Evolutionary conservation across 1,284 basidiomycete species (phyloP).

Genomic region (Moesziomyces antarcticus): DNA sequence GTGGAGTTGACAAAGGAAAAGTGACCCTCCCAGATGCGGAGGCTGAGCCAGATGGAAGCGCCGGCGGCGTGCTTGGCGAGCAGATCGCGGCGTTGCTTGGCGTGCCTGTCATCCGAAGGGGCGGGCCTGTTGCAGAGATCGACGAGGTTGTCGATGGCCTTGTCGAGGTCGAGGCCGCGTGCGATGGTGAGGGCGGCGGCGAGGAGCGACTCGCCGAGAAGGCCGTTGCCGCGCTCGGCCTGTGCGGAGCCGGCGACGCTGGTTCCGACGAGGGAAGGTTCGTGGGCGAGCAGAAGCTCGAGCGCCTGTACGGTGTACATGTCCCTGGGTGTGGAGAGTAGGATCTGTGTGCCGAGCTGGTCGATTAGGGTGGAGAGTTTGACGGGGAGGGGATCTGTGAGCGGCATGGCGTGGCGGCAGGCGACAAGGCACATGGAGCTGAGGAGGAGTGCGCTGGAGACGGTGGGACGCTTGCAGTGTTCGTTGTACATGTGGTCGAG

Average conservation of each 20-base stretch:
- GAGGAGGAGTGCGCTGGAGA: conserved; percentile 38
- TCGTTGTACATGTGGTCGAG: conserved; percentile 30
- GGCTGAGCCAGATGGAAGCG: conserved; percentile 42
- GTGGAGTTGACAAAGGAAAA: conserved; percentile 45
- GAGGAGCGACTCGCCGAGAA: conserved; percentile 39
- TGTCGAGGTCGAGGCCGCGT: conserved; percentile 42
- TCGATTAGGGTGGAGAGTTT: conserved; percentile 43
- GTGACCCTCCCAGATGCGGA: conserved; percentile 50
- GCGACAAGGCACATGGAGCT: conserved; percentile 47
- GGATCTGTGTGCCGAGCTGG: conserved; percentile 44
- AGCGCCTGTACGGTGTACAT: conserved; percentile 46
- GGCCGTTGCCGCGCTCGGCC: conserved; percentile 40
- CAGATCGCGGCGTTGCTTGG: conserved; percentile 12
- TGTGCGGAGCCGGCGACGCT: conserved; percentile 35
- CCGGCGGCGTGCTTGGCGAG: conserved; percentile 29
- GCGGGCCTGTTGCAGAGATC: conserved; percentile 11
- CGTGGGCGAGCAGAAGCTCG: conserved; percentile 45
- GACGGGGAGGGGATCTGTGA: conserved; percentile 29
- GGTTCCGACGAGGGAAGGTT: conserved; percentile 45
- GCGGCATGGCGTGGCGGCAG: conserved; percentile 43
- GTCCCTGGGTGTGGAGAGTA: conserved; percentile 40
- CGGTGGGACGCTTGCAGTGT: conserved; percentile 25
- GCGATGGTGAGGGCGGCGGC: conserved; percentile 46
- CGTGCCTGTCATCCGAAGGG: conserved; percentile 2
- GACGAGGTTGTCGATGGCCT: conserved; percentile 34